Percentiles rank a stretch among this genome's conserved stretches.
Conservation (phyloP, 495 filamentous ascomycete species). For the Platismatia glauca region DNA sequence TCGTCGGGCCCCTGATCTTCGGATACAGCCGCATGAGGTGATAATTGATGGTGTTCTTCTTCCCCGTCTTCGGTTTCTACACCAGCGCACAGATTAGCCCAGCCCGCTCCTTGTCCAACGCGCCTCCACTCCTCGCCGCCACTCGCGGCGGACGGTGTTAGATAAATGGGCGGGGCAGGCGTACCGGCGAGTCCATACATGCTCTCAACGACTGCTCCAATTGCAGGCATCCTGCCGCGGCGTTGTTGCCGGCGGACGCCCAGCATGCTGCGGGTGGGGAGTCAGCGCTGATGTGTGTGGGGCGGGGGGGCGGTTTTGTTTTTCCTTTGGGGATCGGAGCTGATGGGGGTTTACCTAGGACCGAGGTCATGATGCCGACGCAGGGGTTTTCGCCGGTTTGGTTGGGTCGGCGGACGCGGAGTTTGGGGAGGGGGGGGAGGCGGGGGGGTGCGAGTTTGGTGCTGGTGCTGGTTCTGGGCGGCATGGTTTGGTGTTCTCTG, state of each 20-base stretch:
- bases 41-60: conserved; percentile 90
- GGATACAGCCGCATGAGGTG: conserved; percentile 81
- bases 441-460: conserved; percentile 57
- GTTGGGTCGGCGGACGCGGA: conserved; percentile 80
- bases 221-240: conserved; percentile 60
- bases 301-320: too few species aligned
- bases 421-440: conserved; percentile 74
- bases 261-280: conserved; percentile 64
- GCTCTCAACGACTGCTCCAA: conserved; percentile 71
- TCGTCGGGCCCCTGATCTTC: conserved; percentile 62
- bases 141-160: neutral
- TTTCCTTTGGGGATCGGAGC: too few species aligned
- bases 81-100: conserved; percentile 1
- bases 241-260: conserved; percentile 80
- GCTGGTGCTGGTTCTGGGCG: conserved; percentile 39
- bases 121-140: neutral
- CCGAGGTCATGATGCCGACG: conserved; percentile 73
- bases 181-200: conserved; percentile 88
- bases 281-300: neutral
- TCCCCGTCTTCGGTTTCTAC: conserved; percentile 54
- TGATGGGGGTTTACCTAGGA: too few species aligned
- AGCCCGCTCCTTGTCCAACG: neutral
- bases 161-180: conserved; percentile 21
- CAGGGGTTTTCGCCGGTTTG: conserved; percentile 68
- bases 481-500: conserved; percentile 32